Evolutionary conservation across 2,329 filamentous ascomycete species (phyloP), one percentile per base, ranked within the genome.

Genomic region (Diaporthe nobilis): DNA sequence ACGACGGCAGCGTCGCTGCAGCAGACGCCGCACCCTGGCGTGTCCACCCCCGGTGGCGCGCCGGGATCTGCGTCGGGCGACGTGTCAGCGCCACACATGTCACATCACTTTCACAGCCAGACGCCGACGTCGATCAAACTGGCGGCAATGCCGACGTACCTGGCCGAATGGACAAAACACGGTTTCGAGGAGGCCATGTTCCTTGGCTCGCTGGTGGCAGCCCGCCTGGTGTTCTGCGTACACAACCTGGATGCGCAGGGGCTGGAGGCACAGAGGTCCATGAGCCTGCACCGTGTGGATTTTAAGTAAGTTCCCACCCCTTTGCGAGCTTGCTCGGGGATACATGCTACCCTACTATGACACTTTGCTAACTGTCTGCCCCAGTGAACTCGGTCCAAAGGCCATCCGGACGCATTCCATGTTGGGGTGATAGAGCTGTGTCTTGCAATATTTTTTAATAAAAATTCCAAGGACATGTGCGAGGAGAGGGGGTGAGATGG

Each of bases 131-230:
- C 91, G 70, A 96, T 98, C 86, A 96, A 95, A 87, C 88, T 92
- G 39, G 91, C 94, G 39, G 90, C 92, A 78, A 88, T 94, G 79
- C 95, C 96, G 0, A 94, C 94, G 72, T 98, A 98, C 84, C 93
- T 98, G 79, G 91, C 93, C 15, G 96, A 98, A 84, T 98, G 95
- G 95, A 95, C 95, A 82, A 96, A 94, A 85, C 91, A 92, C 78
- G 88, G 90, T 74, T 90, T 90, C 81, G 96, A 98, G 81, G 96
- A 98, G 84, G 92, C 94, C 67, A 91, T 92, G 81, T 98, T 98
- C 85, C 87, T 98, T 9, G 96, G 96, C 15, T 94, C 95, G 3
- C 95, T 98, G 84, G 94, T 98, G 44, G 95, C 94, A 1, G 95
- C 94, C 2, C 84, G 90, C 28, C 85, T 91, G 72, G 89, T 89